These are phyloP conservation scores for Astrocystis sublimbata DNA, from an alignment of 495 filamentous ascomycete genomes.

Conservation along the genomic window DNA sequence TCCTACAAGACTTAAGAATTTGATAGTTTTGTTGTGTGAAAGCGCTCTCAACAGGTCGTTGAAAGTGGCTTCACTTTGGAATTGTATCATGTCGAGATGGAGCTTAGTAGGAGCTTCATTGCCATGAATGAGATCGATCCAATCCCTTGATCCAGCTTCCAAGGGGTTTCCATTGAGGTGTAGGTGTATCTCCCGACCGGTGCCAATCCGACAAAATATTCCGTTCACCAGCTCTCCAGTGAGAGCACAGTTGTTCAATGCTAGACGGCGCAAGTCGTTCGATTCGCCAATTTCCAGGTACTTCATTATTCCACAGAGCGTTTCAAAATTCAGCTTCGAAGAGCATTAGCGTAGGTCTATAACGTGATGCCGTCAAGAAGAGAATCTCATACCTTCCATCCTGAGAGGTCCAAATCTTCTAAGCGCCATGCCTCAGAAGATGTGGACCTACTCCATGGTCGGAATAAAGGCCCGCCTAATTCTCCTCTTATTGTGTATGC, in stretches of 20 bases:
- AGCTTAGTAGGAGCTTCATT: conserved; percentile 74
- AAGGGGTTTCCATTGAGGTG: conserved; percentile 80
- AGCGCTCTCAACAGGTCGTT: conserved; percentile 71
- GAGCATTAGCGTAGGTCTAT: conserved; percentile 1
- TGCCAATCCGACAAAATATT: conserved; percentile 72
- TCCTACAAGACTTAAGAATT: conserved; percentile 83
- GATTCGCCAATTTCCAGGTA: conserved; percentile 67
- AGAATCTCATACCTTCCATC: conserved; percentile 58
- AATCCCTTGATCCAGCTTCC: conserved; percentile 58
- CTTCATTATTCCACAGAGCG: conserved; percentile 60
- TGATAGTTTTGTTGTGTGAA: conserved; percentile 69
- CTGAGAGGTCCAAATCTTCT: conserved; percentile 70
- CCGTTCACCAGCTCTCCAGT: conserved; percentile 75
- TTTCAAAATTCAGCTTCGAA: conserved; percentile 52
- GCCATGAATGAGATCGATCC: conserved; percentile 67
- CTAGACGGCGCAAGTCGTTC: conserved; percentile 63
- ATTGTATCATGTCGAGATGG: conserved; percentile 85
- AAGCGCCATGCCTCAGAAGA: conserved; percentile 68
- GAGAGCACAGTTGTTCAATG: conserved; percentile 77
- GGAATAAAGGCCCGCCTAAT: conserved; percentile 25
- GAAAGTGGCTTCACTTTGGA: conserved; percentile 72
- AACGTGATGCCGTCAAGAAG: not conserved
- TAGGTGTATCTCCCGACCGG: conserved; percentile 69
- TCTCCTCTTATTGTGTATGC: conserved; percentile 32
- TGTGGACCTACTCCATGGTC: conserved; percentile 25